Conservation (phyloP, 2,329 filamentous ascomycete genomes). For the Blastomyces emzantsi region DNA sequence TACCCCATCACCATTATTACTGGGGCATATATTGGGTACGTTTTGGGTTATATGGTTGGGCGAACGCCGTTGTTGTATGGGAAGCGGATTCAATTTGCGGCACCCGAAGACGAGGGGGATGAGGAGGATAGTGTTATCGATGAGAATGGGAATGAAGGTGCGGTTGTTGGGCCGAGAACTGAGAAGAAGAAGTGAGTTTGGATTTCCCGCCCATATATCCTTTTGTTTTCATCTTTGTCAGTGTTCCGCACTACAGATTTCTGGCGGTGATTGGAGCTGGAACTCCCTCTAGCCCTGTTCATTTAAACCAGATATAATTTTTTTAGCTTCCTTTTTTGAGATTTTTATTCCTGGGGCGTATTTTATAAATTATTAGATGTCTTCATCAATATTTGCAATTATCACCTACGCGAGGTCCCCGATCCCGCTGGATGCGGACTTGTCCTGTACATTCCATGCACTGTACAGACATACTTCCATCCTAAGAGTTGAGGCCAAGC, state of each 20-base stretch:
- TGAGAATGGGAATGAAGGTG: neutral
- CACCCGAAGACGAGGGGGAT: conserved; percentile 17
- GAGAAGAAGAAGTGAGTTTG: neutral
- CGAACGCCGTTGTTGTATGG: conserved; percentile 28
- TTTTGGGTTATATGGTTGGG: conserved; percentile 45
- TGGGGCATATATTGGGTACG: conserved; percentile 72
- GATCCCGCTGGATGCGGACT: neutral
- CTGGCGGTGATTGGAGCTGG: neutral
- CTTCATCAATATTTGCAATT: neutral
- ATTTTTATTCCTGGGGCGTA: neutral
- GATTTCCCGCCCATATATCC: neutral
- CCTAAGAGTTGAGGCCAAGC: neutral
- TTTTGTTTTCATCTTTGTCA: neutral
- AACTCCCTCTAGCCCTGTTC: neutral
- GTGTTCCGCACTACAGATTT: neutral
- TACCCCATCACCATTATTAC: conserved; percentile 90
- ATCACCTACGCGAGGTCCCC: neutral
- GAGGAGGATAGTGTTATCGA: conserved; percentile 2
- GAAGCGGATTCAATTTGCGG: conserved; percentile 28
- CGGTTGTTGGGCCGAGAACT: neutral
- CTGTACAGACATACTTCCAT: neutral
- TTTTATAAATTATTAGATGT: neutral
- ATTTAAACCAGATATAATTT: too few relatives aligned
- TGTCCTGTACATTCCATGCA: neutral
- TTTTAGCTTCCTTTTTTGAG: neutral